Base-by-base conservation (phyloP, 768 basidiomycete species). In the Cystobasidium tubakii region DNA sequence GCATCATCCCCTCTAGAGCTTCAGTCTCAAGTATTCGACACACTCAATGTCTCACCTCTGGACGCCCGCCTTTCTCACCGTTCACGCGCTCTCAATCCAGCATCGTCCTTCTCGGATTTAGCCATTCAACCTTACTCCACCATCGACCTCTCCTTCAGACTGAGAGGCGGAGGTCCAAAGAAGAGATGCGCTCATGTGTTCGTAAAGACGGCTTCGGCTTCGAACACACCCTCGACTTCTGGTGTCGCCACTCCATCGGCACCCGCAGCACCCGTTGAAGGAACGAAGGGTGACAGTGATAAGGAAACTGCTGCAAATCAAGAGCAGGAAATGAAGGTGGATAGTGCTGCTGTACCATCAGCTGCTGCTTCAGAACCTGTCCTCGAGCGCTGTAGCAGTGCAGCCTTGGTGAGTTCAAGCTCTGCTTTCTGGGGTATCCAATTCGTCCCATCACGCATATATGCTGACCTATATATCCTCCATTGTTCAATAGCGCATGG, bases 151-250 rank as follows among this genome's bases (percentile, higher is more conserved):
- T 71, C 69, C 6, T 36, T 71, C 27, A 31, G 69, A 21, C 33
- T 71, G 55, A 53, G 54, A 71, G 69, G 69, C 4, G 69, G 69
- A 9, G 69, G 69, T 34, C 69, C 69, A 55, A 71, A 71, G 69
- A 71, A 71, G 69, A 36, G 69, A 34, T 71, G 69, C 39, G 69
- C 69, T 55, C 69, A 71, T 44, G 69, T 71, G 6, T 57, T 19
- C 31, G 69, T 71, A n/a, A 71, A 71, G 69, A 55, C 69, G 3
- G 50, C 27, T 21, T 39, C 69, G 3, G 31, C 63, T 34, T 39
- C 63, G 36, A 65, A 39, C 23, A 34, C 69, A 1, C 54, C 69
- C 12, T 57, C 54, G 33, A 29, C 69, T 29, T 31, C 25, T 33
- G 69, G 69, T 1, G 36, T 36, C 9, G 33, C 53, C 1, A 71